phyloP scores from a whole-genome alignment of 2,329 filamentous ascomycete genomes.

The Penicillium sp. region DNA sequence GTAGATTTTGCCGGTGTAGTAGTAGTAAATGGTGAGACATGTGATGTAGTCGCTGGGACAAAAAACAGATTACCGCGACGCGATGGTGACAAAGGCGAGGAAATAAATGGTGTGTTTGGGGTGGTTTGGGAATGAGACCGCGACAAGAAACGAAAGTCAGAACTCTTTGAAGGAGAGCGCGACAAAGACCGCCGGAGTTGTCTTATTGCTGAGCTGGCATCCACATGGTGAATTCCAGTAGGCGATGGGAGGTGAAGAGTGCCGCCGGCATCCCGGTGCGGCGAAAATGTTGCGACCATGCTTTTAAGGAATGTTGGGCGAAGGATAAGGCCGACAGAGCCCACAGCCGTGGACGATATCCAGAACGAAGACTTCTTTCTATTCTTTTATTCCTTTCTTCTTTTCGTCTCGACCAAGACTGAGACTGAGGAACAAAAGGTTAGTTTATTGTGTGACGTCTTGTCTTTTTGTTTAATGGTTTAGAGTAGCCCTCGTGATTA shows the following conservation, averaged over 20 bases:
- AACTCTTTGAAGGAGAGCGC: slow-evolving; percentile 81
- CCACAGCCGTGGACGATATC: not conserved
- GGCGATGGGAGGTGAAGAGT: slow-evolving; percentile 85
- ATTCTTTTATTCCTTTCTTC: not conserved
- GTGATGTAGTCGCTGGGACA: slow-evolving; percentile 37
- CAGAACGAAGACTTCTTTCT: not conserved
- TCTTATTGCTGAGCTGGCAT: slow-evolving; percentile 75
- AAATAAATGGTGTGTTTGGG: slow-evolving; percentile 36
- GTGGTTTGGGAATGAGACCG: slow-evolving; percentile 45
- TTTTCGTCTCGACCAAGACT: not conserved
- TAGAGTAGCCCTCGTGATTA: not conserved
- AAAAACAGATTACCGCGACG: slow-evolving; percentile 48
- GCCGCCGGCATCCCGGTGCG: slow-evolving; percentile 58
- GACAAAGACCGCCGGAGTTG: slow-evolving; percentile 84
- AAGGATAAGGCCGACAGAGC: not conserved
- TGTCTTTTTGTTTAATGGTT: not conserved
- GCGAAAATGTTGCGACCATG: slow-evolving; percentile 48
- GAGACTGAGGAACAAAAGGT: not conserved
- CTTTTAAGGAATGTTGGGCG: slow-evolving; percentile 14
- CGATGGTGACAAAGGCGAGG: slow-evolving; percentile 12
- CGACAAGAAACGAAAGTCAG: slow-evolving; percentile 63
- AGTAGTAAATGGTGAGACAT: slow-evolving; percentile 15
- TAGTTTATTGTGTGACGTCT: not conserved
- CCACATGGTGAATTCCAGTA: slow-evolving; percentile 75
- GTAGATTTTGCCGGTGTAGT: not conserved